Conservation (phyloP, 202 grass and related monocot genomes). For the Digitaria exilis region DNA sequence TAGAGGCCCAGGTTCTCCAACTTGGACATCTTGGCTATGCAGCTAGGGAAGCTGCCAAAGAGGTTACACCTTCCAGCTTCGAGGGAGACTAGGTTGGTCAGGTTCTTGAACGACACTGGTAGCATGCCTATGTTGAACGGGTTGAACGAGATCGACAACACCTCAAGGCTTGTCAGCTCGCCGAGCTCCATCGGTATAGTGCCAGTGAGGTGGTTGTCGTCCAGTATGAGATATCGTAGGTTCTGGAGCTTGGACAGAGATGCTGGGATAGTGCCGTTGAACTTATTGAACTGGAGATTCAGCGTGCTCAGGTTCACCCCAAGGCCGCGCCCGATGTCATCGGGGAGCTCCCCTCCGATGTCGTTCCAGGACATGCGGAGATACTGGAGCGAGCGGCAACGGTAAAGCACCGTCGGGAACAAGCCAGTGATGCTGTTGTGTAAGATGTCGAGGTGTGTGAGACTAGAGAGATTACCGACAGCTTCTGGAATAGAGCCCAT, state of each 20-base stretch:
- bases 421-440: too few relatives aligned
- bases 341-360: constrained; percentile 41
- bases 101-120: constrained; percentile 47
- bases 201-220: background rate
- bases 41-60: background rate
- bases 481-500: too few relatives aligned
- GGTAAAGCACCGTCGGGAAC: too few relatives aligned
- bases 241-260: constrained; percentile 38
- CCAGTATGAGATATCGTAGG: background rate
- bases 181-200: constrained; percentile 47
- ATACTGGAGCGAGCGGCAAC: too few relatives aligned
- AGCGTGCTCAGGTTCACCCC: too few relatives aligned
- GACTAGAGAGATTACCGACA: too few relatives aligned
- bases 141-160: constrained; percentile 27
- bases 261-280: constrained; percentile 29
- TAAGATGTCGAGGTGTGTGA: too few relatives aligned
- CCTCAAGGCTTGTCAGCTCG: constrained; percentile 39
- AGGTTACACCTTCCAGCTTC: accelerated
- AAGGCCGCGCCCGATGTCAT: too few relatives aligned
- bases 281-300: too few relatives aligned
- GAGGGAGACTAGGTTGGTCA: constrained; percentile 4
- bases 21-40: accelerated
- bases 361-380: constrained; percentile 47
- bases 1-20: constrained; percentile 28
- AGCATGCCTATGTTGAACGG: constrained; percentile 3